These are phyloP conservation scores for Phytophthora idaei DNA, from an alignment of 352 stramenopile genomes.

Conservation along the genomic window DNA sequence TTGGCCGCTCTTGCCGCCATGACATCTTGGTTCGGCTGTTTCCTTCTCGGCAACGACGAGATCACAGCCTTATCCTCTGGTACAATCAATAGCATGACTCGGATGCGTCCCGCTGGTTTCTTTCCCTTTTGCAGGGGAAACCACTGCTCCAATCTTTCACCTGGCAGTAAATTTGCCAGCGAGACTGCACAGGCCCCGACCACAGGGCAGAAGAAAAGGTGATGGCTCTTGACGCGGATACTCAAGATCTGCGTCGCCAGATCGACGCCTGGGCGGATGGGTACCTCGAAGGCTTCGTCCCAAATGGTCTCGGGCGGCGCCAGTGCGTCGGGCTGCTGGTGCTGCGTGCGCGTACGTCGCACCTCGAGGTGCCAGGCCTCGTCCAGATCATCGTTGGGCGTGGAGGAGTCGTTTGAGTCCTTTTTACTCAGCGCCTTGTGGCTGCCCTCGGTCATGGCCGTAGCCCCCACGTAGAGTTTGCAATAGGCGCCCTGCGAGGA, in stretches of 20 bases:
- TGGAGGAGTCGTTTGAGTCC: conserved; percentile 32
- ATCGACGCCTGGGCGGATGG: conserved; percentile 29
- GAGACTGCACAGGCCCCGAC: conserved; percentile 60
- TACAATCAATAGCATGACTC: conserved; percentile 43
- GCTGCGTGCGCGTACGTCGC: conserved; percentile 51
- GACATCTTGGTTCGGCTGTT: conserved; percentile 40
- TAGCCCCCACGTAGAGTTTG: conserved; percentile 66
- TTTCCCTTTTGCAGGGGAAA: conserved; percentile 56
- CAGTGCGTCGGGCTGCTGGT: conserved; percentile 39
- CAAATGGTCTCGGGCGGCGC: conserved; percentile 52
- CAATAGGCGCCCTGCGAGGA: conserved; percentile 69
- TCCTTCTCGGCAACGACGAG: conserved; percentile 10
- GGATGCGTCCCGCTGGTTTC: conserved; percentile 56
- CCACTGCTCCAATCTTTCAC: conserved; percentile 56
- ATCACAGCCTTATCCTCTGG: conserved; percentile 21
- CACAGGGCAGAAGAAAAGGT: conserved; percentile 61
- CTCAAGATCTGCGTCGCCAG: conserved; percentile 54
- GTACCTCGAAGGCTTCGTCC: conserved; percentile 65
- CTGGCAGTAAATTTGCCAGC: conserved; percentile 48
- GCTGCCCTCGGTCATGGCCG: conserved; percentile 54
- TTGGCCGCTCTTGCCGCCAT: conserved; percentile 57
- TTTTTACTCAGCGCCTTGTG: conserved; percentile 44
- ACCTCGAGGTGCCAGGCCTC: conserved; percentile 42
- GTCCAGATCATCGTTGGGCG: conserved; percentile 27
- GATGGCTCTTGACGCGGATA: conserved; percentile 71